These are phyloP conservation scores for Lentinula raphanica DNA, from an alignment of 768 basidiomycete genomes.

Conservation along the genomic window DNA sequence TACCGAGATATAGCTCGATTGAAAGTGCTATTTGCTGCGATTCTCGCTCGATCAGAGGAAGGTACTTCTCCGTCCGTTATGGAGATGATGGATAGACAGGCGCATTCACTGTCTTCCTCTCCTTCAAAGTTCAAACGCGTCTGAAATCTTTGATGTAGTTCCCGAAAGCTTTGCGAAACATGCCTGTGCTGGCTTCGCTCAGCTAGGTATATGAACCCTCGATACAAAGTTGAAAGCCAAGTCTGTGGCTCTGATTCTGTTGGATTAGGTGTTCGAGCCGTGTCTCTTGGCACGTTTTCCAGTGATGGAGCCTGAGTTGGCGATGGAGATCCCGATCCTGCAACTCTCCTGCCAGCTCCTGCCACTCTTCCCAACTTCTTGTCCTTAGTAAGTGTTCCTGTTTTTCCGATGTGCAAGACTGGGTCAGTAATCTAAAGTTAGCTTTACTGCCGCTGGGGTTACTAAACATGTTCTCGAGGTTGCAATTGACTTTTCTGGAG, in stretches of 20 bases:
- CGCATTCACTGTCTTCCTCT: slow-evolving; percentile 20
- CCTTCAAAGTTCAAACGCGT: too few species aligned
- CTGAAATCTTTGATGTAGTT: slow-evolving; percentile 29
- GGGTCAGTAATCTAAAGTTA: background rate
- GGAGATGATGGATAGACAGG: slow-evolving; percentile 70
- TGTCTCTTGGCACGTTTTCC: slow-evolving; percentile 57
- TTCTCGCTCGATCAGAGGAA: background rate
- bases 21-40: background rate
- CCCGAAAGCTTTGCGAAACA: slow-evolving; percentile 54
- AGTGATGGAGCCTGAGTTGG: slow-evolving; percentile 71
- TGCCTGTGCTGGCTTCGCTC: slow-evolving; percentile 55
- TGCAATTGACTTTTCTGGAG: slow-evolving; percentile 31
- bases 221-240: background rate
- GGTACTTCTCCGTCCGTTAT: slow-evolving; percentile 32
- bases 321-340: slow-evolving; percentile 49
- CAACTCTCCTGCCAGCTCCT: slow-evolving; percentile 51
- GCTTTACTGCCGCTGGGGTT: slow-evolving; percentile 40
- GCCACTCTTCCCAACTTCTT: slow-evolving; percentile 56
- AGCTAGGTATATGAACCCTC: slow-evolving; percentile 42
- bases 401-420: background rate
- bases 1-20: background rate
- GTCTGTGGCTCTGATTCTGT: background rate
- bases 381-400: slow-evolving; percentile 16
- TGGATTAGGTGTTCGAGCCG: slow-evolving; percentile 63
- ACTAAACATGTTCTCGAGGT: slow-evolving; percentile 36